A percentile compares a stretch with the other conserved stretches of the same genome.
Conservation (phyloP, 805 yeast genomes). For the Wickerhamiella domercqiae region DNA sequence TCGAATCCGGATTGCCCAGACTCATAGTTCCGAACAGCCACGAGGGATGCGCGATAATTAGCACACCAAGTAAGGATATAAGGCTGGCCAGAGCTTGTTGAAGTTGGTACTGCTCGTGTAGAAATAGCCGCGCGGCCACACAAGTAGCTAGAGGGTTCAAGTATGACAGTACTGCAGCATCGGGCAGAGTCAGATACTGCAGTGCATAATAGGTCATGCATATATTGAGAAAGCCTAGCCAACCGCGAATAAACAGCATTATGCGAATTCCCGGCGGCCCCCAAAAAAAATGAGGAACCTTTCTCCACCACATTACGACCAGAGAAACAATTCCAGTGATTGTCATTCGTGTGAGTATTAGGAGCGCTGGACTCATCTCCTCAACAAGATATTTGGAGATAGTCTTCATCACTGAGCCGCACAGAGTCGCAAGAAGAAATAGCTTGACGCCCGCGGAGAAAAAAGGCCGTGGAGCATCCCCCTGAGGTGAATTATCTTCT, state of each 20-base stretch:
- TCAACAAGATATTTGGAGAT: slow-evolving; percentile 13
- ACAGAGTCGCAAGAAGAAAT: slow-evolving; percentile 12
- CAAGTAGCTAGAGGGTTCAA: slow-evolving; percentile 66
- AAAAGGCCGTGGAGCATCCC: not conserved
- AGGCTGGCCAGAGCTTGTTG: slow-evolving; percentile 57
- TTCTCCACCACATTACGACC: slow-evolving; percentile 36
- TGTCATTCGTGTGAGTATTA: slow-evolving; percentile 60
- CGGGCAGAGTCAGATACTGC: slow-evolving; percentile 59
- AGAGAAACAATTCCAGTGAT: slow-evolving; percentile 51
- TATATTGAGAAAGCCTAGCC: slow-evolving; percentile 66
- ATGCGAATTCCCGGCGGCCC: slow-evolving; percentile 49
- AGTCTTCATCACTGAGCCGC: slow-evolving; percentile 16
- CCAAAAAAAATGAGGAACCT: slow-evolving; percentile 46
- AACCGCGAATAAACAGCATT: slow-evolving; percentile 46
- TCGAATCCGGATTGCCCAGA: not conserved
- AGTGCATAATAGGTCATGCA: slow-evolving; percentile 64
- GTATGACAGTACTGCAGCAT: slow-evolving; percentile 68
- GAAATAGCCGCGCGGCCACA: slow-evolving; percentile 48
- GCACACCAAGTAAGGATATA: slow-evolving; percentile 57
- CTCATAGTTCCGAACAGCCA: slow-evolving; percentile 39
- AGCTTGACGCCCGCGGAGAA: slow-evolving; percentile 12
- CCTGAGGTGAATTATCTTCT: not conserved
- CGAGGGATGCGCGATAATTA: slow-evolving; percentile 67
- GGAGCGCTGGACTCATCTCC: slow-evolving; percentile 17
- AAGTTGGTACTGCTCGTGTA: slow-evolving; percentile 50